Evolutionary conservation across 192 early-diverging fungal species (phyloP), one percentile per base, ranked within the genome.

Genomic region (Entomortierella chlamydospora): DNA sequence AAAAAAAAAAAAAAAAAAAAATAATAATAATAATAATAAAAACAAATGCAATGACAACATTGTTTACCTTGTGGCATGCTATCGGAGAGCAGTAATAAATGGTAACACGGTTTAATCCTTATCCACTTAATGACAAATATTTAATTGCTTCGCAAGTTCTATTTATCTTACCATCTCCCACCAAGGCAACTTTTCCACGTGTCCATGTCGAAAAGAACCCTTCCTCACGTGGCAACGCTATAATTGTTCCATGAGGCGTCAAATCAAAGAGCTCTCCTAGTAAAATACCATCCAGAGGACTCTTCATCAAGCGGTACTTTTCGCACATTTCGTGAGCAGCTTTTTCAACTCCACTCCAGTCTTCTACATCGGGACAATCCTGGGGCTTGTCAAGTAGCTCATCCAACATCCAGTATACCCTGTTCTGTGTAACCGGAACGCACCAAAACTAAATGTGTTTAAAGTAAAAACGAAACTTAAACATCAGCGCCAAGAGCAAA

Each of bases 151-250:
- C n/a, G n/a, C n/a, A n/a, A n/a, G n/a, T n/a, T n/a, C n/a, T n/a
- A n/a, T n/a, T n/a, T n/a, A n/a, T 10, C 10, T 37, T 79, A 79
- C 76, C 76, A 42, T 70, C 76, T 17, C 76, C 68, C 68, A 79
- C 66, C n/a, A 79, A 59, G 4, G 67, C 62, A 31, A 79, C 41
- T n/a, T 56, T 65, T 5, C 76, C 76, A 56, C 57, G 37, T 37
- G 68, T 39, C 76, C 76, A 79, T 23, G 68, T 79, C 1, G 63
- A 66, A 51, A 66, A 49, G n/a, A 42, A 66, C 11, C 39, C 61
- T 30, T 79, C 76, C 29, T 79, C 74, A 31, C 74, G 66, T 60
- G 56, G 37, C 20, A 78, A 29, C 2, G 61, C 61, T 15, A 47
- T 28, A 34, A 64, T 57, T 3, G 74, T 78, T 17, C 62, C 57